Evolutionary conservation across 177 flowering plant genomes (phyloP), one percentile per base, ranked within the genome.

Genomic region (Vitis hybrid): DNA sequence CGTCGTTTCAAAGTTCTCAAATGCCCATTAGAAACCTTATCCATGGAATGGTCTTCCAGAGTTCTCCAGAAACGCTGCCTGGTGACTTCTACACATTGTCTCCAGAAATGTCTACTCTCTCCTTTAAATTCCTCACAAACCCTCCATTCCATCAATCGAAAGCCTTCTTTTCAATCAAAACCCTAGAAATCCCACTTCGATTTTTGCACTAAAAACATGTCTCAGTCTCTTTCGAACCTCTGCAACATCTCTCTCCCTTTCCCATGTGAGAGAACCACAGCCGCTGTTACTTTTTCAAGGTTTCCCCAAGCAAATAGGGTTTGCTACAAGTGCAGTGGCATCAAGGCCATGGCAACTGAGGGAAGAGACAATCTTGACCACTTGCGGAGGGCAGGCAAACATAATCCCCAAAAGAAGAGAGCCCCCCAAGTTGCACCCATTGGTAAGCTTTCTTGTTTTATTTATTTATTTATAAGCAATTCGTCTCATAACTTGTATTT

Each of bases 351-450:
- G 85, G 88, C 81, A 10, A 79, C 66, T 12, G 88, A 76, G 18
- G 68, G 70, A 12, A 77, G 87, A 69, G 91, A 79, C 12, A 85
- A 77, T 67, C 81, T 86, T 57, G 91, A 90, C 66, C 82, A 88
- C 63, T 78, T 86, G 76, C 90, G 82, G 70, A 86, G 75, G 60
- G 62, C 75, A 56, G 67, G 65, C 83, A 75, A 70, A 19, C 78
- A 66, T 20, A 62, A 55, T 8, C 70, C 76, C 26, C 81, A 73
- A 19, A 78, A 66, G 69, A 78, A 51, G 56, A 76, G 78, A 70
- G 58, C 51, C 1, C 73, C 77, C 48, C 82, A 71, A 18, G 78
- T 66, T 51, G 74, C 86, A 4, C 90, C 94, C n/a, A 31, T 82
- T 57, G 90, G 92, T 85, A 80, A 26, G 55, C 20, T 58, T 0